These are phyloP conservation scores for Emergomyces pasteurianus DNA, from an alignment of 2,329 filamentous ascomycete genomes.

Conservation along the genomic window DNA sequence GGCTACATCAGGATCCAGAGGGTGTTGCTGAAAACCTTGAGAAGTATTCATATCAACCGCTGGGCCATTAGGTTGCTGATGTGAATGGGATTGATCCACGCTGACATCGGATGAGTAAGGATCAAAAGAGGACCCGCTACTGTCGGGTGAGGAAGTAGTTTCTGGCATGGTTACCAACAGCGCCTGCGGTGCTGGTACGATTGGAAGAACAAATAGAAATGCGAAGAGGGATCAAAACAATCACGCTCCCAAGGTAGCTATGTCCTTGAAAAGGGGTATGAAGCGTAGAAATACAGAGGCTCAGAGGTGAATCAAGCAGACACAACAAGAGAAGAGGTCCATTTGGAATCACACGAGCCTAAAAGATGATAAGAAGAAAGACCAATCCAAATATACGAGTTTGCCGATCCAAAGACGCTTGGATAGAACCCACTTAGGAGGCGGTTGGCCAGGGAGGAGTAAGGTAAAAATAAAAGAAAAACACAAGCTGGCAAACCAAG, in stretches of 20 bases:
- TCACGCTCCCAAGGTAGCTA: not conserved
- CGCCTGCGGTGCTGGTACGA: slow-evolving; percentile 4
- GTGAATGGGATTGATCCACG: not conserved
- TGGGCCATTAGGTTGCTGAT: not conserved
- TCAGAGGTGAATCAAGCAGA: slow-evolving; percentile 1
- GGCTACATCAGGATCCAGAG: not conserved
- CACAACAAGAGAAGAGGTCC: slow-evolving; percentile 1
- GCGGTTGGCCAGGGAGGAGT: not conserved
- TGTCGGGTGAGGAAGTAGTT: slow-evolving; percentile 6
- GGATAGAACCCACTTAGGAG: not conserved
- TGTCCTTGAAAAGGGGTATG: not conserved
- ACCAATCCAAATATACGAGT: not conserved
- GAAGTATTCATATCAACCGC: not conserved
- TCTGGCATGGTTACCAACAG: slow-evolving; percentile 9
- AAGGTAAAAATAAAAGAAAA: not conserved
- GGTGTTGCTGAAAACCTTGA: not conserved
- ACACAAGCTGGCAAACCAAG: not conserved
- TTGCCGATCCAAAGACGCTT: not conserved
- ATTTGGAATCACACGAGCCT: slow-evolving; percentile 1
- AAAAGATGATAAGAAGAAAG: not conserved
- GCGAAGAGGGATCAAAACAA: slow-evolving; percentile 3
- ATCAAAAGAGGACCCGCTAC: slow-evolving; percentile 12
- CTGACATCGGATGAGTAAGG: slow-evolving; percentile 8
- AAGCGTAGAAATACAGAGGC: not conserved
- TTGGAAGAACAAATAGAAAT: not conserved